Conservation (phyloP, 306 rosid genomes). For the Lupinus albus region DNA sequence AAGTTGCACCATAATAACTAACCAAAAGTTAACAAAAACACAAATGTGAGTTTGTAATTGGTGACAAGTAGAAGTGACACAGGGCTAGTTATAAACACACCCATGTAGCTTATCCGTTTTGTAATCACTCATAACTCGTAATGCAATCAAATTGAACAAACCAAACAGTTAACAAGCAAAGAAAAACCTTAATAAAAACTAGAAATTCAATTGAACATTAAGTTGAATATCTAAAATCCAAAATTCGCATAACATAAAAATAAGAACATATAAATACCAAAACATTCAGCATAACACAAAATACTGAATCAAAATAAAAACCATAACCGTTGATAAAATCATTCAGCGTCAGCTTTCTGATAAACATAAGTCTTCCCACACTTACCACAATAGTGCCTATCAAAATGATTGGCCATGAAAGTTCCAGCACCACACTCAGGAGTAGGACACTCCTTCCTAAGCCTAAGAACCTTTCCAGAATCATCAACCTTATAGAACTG, state of each 20-base stretch:
- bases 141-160: neutral
- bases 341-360: constrained; percentile 46
- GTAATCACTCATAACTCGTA: neutral
- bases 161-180: no score
- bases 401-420: constrained; percentile 42
- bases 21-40: no score
- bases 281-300: neutral
- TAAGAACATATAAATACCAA: neutral
- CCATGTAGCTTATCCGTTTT: no score
- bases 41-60: no score
- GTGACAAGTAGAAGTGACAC: no score
- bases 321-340: neutral
- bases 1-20: no score
- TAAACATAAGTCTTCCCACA: constrained; percentile 50
- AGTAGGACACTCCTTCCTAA: constrained; percentile 48
- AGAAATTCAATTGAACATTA: neutral
- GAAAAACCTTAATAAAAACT: neutral
- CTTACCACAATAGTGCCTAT: constrained; percentile 52
- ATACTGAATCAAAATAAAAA: neutral
- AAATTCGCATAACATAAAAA: neutral
- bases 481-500: constrained; percentile 49
- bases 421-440: constrained; percentile 48
- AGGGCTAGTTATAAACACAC: no score
- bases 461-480: constrained; percentile 47
- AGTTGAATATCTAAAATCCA: neutral